Conservation (phyloP, 495 filamentous ascomycete genomes). For the Jackrogersella multiformis region DNA sequence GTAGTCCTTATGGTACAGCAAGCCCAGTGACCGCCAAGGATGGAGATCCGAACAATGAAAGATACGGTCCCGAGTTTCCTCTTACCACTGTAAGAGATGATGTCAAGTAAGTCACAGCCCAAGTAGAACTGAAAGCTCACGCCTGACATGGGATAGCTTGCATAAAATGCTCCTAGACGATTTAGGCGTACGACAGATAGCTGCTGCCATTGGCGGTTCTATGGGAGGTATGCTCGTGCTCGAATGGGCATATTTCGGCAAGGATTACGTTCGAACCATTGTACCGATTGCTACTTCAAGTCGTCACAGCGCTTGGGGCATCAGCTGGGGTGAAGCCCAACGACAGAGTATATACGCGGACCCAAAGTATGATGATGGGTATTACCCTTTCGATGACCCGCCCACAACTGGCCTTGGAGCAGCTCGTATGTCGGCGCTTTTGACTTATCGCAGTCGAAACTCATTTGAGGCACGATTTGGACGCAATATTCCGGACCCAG, state of each 20-base stretch:
- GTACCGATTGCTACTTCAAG: slow-evolving; percentile 95
- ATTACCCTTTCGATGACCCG: slow-evolving; percentile 85
- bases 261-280: slow-evolving; percentile 89
- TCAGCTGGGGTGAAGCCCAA: slow-evolving; percentile 98
- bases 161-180: slow-evolving; percentile 93
- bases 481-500: slow-evolving; percentile 87
- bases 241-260: slow-evolving; percentile 96
- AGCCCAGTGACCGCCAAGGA: slow-evolving; percentile 92
- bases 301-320: slow-evolving; percentile 97
- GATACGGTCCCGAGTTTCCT: slow-evolving; percentile 95
- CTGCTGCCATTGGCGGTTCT: slow-evolving; percentile 92
- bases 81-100: slow-evolving; percentile 95
- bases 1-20: slow-evolving; percentile 94
- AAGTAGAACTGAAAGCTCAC: background rate
- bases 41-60: slow-evolving; percentile 74
- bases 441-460: slow-evolving; percentile 95
- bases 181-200: slow-evolving; percentile 84
- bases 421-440: slow-evolving; percentile 93
- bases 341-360: slow-evolving; percentile 98
- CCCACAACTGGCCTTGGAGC: slow-evolving; percentile 88
- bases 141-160: slow-evolving; percentile 63
- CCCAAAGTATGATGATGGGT: slow-evolving; percentile 97
- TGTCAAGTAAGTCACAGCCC: slow-evolving; percentile 73
- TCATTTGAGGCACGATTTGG: slow-evolving; percentile 97
- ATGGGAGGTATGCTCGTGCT: slow-evolving; percentile 98